Conservation (phyloP, 2,329 filamentous ascomycete species). For the Epichloe uncinata region DNA sequence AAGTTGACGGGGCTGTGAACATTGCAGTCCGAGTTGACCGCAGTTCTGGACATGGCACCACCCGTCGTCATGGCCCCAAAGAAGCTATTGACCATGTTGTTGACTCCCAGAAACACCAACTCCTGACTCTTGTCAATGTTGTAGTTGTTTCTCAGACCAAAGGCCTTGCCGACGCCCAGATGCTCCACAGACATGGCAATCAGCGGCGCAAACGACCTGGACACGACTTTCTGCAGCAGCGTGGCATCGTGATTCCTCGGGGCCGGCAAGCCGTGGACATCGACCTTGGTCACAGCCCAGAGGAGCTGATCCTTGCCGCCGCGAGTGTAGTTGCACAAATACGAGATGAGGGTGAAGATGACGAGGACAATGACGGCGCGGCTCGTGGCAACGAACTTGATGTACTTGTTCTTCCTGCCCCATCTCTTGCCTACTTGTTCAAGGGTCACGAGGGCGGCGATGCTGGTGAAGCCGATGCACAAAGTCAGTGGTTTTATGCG, state of each 20-base stretch:
- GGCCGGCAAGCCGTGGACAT: slow-evolving; percentile 38
- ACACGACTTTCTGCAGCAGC: slow-evolving; percentile 39
- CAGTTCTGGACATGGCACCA: slow-evolving; percentile 53
- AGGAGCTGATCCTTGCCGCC: slow-evolving; percentile 27
- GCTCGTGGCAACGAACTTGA: slow-evolving; percentile 47
- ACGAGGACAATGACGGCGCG: slow-evolving; percentile 47
- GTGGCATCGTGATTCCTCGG: slow-evolving; percentile 32
- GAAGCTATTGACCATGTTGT: slow-evolving; percentile 51
- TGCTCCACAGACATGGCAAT: slow-evolving; percentile 50
- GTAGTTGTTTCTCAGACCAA: slow-evolving; percentile 49
- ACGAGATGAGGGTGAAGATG: slow-evolving; percentile 50
- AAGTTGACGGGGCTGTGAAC: slow-evolving; percentile 50
- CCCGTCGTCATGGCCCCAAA: slow-evolving; percentile 51
- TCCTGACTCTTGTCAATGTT: slow-evolving; percentile 52
- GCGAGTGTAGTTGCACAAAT: slow-evolving; percentile 43
- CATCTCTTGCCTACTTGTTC: slow-evolving; percentile 45
- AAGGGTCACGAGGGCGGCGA: slow-evolving; percentile 41
- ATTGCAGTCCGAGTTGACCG: slow-evolving; percentile 51
- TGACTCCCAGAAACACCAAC: slow-evolving; percentile 47
- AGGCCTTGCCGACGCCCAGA: slow-evolving; percentile 50
- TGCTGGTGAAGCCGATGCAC: slow-evolving; percentile 43
- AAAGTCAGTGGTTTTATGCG: slow-evolving; percentile 44
- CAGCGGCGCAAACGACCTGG: slow-evolving; percentile 44
- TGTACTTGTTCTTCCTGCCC: slow-evolving; percentile 41
- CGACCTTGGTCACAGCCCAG: slow-evolving; percentile 45